Evolutionary conservation across 1,139 yeast genomes (phyloP).

Genomic region (Suhomyces choctaworum): DNA sequence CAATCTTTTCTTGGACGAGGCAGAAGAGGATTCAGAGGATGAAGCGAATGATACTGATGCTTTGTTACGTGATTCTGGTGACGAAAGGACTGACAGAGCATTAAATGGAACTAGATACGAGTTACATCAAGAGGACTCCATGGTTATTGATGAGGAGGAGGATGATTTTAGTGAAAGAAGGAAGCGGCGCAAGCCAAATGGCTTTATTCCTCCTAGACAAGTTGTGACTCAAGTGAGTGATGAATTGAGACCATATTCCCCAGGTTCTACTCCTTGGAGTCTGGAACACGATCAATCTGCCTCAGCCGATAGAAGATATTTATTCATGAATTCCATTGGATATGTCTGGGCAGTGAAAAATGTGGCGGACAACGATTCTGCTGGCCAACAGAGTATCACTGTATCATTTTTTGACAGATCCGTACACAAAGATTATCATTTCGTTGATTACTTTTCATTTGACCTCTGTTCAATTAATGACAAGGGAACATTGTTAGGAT

Average conservation of each 20-base stretch:
- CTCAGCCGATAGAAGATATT: slow-evolving; percentile 58
- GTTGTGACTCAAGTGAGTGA: slow-evolving; percentile 1
- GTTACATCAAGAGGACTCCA: slow-evolving; percentile 32
- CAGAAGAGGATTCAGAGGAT: slow-evolving; percentile 29
- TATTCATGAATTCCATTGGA: slow-evolving; percentile 80
- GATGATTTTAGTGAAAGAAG: slow-evolving; percentile 21
- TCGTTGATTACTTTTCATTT: slow-evolving; percentile 69
- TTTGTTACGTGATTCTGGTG: slow-evolving; percentile 19
- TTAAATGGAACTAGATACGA: slow-evolving; percentile 14
- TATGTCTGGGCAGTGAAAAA: slow-evolving; percentile 79
- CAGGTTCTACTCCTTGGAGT: slow-evolving; percentile 87
- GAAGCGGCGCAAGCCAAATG: slow-evolving; percentile 32
- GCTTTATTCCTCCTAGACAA: slow-evolving; percentile 12
- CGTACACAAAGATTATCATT: slow-evolving; percentile 79
- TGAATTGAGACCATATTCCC: slow-evolving; percentile 50
- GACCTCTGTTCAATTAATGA: slow-evolving; percentile 76
- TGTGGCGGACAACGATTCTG: slow-evolving; percentile 26
- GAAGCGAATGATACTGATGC: slow-evolving; percentile 28
- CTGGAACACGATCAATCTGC: slow-evolving; percentile 32
- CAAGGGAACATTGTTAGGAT: slow-evolving; percentile 65
- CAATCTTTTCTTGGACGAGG: slow-evolving; percentile 31
- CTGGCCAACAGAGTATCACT: slow-evolving; percentile 62
- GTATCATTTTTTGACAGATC: slow-evolving; percentile 86
- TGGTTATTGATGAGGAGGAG: slow-evolving; percentile 42
- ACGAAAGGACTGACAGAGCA: slow-evolving; percentile 13